Conservation (phyloP, 805 yeast species). For the Kodamaea kaohsiungensis region DNA sequence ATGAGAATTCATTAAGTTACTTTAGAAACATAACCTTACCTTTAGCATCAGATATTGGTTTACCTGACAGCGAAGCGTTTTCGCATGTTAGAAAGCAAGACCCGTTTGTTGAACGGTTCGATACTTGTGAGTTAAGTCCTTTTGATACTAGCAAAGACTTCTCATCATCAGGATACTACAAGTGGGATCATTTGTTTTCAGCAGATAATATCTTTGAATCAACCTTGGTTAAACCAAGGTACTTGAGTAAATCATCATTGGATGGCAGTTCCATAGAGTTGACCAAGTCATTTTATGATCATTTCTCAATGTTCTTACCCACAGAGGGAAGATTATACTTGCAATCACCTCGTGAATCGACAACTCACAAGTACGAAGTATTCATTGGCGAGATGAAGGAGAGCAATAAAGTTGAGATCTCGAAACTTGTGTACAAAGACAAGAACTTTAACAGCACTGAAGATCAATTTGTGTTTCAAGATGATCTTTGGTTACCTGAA, state of each 20-base stretch:
- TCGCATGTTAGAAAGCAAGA: conserved; percentile 14
- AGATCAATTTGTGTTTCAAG: conserved; percentile 9
- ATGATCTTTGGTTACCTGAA: conserved; percentile 42
- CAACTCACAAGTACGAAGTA: conserved; percentile 27
- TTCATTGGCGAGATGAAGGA: conserved; percentile 30
- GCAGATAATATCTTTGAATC: conserved; percentile 42
- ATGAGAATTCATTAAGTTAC: conserved; percentile 1
- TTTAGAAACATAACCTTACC: conserved; percentile 20
- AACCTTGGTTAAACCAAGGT: conserved; percentile 45
- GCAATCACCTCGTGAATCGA: conserved; percentile 26
- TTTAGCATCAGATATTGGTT: conserved; percentile 4
- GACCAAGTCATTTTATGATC: conserved; percentile 25
- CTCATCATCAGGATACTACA: conserved; percentile 39
- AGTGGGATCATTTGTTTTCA: conserved; percentile 43
- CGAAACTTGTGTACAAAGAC: conserved; percentile 14
- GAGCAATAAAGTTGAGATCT: conserved; percentile 26
- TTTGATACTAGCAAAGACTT: conserved; percentile 17
- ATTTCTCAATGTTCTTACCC: conserved; percentile 25
- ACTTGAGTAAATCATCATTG: conserved; percentile 21
- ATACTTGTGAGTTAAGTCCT: conserved; percentile 35
- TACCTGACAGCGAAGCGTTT: conserved; percentile 14
- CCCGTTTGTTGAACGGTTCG: conserved; percentile 21
- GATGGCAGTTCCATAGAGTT: conserved; percentile 34
- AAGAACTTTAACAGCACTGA: conserved; percentile 12
- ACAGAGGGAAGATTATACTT: conserved; percentile 23